Conservation (phyloP, 129 eudicot genomes). For the Lactuca saligna region DNA sequence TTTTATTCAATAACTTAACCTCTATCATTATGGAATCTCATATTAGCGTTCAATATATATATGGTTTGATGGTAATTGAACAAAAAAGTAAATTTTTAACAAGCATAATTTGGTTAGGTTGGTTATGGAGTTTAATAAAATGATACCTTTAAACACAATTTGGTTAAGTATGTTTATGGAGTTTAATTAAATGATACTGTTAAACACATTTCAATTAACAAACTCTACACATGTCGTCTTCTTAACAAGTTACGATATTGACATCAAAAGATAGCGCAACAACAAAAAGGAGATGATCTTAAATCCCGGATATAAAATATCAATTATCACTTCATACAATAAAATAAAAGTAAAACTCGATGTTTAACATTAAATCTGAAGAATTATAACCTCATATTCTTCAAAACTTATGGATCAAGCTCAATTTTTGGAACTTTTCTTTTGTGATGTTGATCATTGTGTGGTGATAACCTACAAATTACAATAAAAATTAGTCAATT, state of each 20-base stretch:
- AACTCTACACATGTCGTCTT: not conserved
- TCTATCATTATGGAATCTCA: no score
- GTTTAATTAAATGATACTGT: not conserved
- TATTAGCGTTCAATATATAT: no score
- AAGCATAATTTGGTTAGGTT: no score
- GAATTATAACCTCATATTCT: not conserved
- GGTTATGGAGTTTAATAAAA: no score
- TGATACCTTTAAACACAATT: no score
- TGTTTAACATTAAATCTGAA: not conserved
- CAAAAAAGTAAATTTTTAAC: no score
- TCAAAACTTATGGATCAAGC: constrained; percentile 30
- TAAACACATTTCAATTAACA: not conserved
- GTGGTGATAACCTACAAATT: constrained; percentile 44
- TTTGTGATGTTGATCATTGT: constrained; percentile 35
- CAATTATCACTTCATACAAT: not conserved
- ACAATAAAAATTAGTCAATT: not conserved
- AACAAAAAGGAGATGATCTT: not conserved
- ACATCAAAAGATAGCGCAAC: not conserved
- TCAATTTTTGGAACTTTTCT: constrained; percentile 46
- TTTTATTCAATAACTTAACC: no score
- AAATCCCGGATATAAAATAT: not conserved
- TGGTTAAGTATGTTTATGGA: no score
- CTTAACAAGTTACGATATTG: not conserved
- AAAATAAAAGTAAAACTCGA: not conserved
- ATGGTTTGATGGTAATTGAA: no score